Conservation (phyloP, 225 moss, liverwort and hornwort genomes). For the Sphagnum tenellum region DNA sequence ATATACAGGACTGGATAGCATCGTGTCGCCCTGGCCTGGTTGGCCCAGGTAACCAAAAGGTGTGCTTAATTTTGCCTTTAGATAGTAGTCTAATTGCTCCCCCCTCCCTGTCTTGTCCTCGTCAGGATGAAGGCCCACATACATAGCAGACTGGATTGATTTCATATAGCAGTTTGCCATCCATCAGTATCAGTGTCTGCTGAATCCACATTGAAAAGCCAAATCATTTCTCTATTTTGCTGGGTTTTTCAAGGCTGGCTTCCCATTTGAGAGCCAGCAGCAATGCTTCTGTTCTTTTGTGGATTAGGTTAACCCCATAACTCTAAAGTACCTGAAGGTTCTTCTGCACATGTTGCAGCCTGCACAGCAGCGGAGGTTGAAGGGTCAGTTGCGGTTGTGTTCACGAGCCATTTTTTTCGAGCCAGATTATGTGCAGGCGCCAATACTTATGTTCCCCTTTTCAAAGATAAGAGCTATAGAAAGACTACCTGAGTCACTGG, state of each 20-base stretch:
- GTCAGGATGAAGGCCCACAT: too few relatives aligned
- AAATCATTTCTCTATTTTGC: too few relatives aligned
- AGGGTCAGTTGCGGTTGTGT: slow-evolving; percentile 81
- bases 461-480: slow-evolving; percentile 75
- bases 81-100: too few relatives aligned
- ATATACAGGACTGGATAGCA: slow-evolving; percentile 97
- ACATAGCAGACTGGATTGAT: too few relatives aligned
- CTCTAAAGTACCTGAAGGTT: neutral
- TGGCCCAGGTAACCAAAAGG: slow-evolving; percentile 57
- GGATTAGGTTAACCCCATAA: neutral
- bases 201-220: too few relatives aligned
- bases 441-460: slow-evolving; percentile 87
- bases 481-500: slow-evolving; percentile 61
- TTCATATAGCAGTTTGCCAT: too few relatives aligned
- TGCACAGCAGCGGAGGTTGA: slow-evolving; percentile 85
- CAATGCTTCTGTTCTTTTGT: too few relatives aligned
- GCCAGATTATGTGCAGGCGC: slow-evolving; percentile 83
- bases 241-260: too few relatives aligned
- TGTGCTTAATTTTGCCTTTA: neutral
- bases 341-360: slow-evolving; percentile 27
- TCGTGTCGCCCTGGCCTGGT: slow-evolving; percentile 90
- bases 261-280: too few relatives aligned
- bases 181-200: too few relatives aligned
- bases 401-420: slow-evolving; percentile 89
- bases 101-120: too few relatives aligned